Percentiles rank a stretch among this genome's conserved stretches.
Conservation (phyloP, 2,329 filamentous ascomycete genomes). For the Fusarium miscanthi region DNA sequence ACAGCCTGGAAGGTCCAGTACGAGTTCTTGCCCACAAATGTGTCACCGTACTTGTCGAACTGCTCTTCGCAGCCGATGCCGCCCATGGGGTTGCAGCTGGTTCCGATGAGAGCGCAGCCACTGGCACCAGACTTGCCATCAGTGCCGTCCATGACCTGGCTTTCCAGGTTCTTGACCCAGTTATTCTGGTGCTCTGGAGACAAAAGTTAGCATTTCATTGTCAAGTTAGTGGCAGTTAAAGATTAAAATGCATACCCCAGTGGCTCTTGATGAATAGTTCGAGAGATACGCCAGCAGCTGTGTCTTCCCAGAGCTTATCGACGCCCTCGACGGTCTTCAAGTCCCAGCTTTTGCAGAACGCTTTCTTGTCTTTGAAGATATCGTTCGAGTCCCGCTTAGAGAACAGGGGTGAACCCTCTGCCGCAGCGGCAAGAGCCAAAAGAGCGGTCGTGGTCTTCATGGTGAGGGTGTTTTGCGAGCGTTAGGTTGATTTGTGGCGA, state of each 20-base stretch:
- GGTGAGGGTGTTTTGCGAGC: accelerated
- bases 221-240: accelerated
- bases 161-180: constrained; percentile 20
- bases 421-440: neutral
- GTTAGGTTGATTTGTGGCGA: accelerated
- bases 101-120: neutral
- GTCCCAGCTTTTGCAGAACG: constrained; percentile 15
- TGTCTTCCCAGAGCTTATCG: constrained; percentile 13
- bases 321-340: constrained; percentile 10
- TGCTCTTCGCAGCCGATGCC: neutral
- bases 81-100: neutral
- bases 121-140: constrained; percentile 10
- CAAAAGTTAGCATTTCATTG: accelerated
- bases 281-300: neutral
- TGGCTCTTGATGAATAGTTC: constrained; percentile 20
- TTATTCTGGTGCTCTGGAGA: constrained; percentile 1
- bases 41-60: constrained; percentile 5
- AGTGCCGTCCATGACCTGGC: neutral
- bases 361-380: neutral
- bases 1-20: constrained; percentile 28
- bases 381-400: neutral
- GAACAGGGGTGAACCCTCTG: neutral
- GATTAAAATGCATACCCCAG: neutral
- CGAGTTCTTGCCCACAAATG: neutral
- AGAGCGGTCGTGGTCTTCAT: constrained; percentile 16